Conservation (phyloP, 139 green algal genomes). For the Chlamydomonas schloesseri region DNA sequence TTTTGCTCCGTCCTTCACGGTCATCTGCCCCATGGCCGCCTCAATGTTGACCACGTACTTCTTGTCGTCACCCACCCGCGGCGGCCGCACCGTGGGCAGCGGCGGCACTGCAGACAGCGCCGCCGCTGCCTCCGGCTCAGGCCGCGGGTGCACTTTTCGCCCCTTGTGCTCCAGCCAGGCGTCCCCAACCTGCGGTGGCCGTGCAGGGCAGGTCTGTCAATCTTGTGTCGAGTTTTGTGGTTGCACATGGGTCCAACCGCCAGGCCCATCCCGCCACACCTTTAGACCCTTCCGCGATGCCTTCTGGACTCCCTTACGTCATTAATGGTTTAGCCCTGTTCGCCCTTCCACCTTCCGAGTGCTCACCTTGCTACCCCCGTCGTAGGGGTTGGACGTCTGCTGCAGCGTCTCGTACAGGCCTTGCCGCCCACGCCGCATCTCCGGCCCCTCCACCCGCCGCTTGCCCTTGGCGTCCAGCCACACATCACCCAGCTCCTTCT, state of each 20-base stretch:
- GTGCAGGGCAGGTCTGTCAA: too few relatives aligned
- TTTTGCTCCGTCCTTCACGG: neutral
- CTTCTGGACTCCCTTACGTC: too few relatives aligned
- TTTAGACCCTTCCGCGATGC: too few relatives aligned
- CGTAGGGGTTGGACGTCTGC: slow-evolving; percentile 58
- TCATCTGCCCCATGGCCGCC: neutral
- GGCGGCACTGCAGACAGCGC: slow-evolving; percentile 9
- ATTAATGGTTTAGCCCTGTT: too few relatives aligned
- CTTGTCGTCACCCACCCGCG: neutral
- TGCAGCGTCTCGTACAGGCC: slow-evolving; percentile 62
- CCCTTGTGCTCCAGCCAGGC: slow-evolving; percentile 47
- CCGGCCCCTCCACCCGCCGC: slow-evolving; percentile 4
- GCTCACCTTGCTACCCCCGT: slow-evolving; percentile 22
- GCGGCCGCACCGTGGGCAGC: neutral
- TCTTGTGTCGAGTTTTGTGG: too few relatives aligned
- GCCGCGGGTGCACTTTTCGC: slow-evolving; percentile 9
- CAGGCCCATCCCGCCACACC: too few relatives aligned
- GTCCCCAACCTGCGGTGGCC: slow-evolving; percentile 31
- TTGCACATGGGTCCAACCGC: too few relatives aligned
- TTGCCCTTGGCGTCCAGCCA: slow-evolving; percentile 66
- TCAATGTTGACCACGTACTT: neutral
- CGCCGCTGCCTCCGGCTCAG: neutral
- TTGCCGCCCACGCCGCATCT: slow-evolving; percentile 44
- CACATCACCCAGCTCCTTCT: slow-evolving; percentile 33
- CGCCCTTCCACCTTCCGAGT: too few relatives aligned